A percentile compares a stretch with the other conserved stretches of the same genome.
These are phyloP conservation scores for Amoebophrya sp. DNA, from an alignment of 169 alveolate genomes.

Conservation along the genomic window DNA sequence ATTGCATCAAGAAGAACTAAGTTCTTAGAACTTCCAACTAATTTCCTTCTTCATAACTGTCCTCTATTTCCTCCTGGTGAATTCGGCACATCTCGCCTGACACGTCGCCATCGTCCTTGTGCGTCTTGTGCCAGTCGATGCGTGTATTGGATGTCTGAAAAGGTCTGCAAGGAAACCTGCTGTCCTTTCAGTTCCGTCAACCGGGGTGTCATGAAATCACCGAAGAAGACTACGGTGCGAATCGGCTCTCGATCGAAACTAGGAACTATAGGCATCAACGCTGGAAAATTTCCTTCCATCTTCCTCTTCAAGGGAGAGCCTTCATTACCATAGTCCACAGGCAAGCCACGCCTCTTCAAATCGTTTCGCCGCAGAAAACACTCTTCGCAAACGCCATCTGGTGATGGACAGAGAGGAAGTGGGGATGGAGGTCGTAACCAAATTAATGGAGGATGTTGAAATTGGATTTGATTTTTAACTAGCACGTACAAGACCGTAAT, in stretches of 20 bases:
- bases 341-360: background rate
- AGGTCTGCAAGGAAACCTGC: background rate
- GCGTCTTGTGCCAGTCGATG: background rate
- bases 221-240: background rate
- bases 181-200: background rate
- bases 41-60: too few relatives aligned
- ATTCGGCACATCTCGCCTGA: background rate
- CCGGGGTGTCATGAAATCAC: background rate
- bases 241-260: background rate
- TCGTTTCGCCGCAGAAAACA: background rate
- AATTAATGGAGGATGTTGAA: too few relatives aligned
- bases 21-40: too few relatives aligned
- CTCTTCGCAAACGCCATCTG: conserved; percentile 15
- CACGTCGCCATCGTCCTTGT: background rate
- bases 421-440: too few relatives aligned
- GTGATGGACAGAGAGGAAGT: too few relatives aligned
- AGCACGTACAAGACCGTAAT: too few relatives aligned
- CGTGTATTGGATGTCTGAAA: background rate
- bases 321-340: background rate
- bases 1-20: too few relatives aligned
- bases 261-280: background rate
- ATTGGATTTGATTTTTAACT: too few relatives aligned
- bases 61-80: too few relatives aligned
- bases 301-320: background rate
- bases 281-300: background rate